Evolutionary conservation across 2,329 filamentous ascomycete genomes (phyloP), one percentile per base, ranked within the genome.

Genomic region (Pezicula radicicola): DNA sequence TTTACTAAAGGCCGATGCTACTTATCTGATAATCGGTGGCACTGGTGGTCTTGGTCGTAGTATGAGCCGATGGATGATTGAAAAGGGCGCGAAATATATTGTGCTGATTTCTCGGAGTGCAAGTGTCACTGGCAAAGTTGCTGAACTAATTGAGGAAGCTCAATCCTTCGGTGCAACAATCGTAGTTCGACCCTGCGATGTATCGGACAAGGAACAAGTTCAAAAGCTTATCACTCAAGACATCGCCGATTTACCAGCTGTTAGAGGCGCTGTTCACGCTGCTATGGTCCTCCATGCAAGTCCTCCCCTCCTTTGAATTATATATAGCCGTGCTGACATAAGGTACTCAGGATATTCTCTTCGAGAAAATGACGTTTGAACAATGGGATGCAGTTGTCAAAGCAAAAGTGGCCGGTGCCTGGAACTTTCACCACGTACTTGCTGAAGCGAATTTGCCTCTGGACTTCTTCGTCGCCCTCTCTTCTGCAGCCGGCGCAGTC

Each of bases 221-320:
- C 66, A 73, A 8, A 61, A 66, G 2, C 63, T 75, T 1, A 53
- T 77, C 39, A 60, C 60, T 33, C 59, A 63, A n/a, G 68, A 67
- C 10, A 52, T 71, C 5, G 55, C 65, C 44, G 66, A 63, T 27
- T 59, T 73, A 52, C 72, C 73, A 43, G 68, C 71, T 1, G 64
- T 78, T 21, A 68, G 68, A 37, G 76, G 76, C 46, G 65, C 76
- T 10, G 66, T 79, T 15, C 75, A 78, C 51, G 72, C 72, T 15
- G 71, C 75, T 8, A 78, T 79, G 75, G 74, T 77, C 1, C 69
- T 78, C 46, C 64, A 66, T 19, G 74, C 76, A 71, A 69, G 72
- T 48, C n/a, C 18, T 13, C 21, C 13, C 37, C 65, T 15, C 12
- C 6, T 6, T 12, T 5, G 10, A 12, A 6, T 15, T 41, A 28